Percentiles rank a stretch among this genome's conserved stretches.
phyloP scores from a whole-genome alignment of 441 rosid species.

The Populus trichocarpa region DNA sequence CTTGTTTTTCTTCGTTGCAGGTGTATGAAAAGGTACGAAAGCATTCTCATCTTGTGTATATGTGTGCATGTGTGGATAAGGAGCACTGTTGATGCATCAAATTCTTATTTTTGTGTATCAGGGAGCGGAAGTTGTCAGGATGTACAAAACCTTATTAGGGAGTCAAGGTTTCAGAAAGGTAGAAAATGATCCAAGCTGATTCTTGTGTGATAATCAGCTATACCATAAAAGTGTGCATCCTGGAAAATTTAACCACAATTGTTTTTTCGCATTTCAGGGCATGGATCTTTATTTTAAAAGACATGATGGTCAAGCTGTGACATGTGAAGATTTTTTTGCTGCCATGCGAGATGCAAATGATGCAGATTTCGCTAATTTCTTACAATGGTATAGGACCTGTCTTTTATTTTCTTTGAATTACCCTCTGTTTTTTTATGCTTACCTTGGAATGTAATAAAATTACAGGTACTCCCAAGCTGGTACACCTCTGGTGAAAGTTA shows the following conservation, averaged over 20 bases:
- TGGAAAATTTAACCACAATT: not conserved
- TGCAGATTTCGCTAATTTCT: conserved; percentile 91
- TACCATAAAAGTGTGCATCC: conserved; percentile 9
- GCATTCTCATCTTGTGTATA: conserved; percentile 14
- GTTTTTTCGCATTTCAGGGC: conserved; percentile 54
- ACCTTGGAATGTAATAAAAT: not conserved
- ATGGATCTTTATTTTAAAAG: conserved; percentile 95
- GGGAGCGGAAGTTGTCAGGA: conserved; percentile 99
- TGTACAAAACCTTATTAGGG: conserved; percentile 97
- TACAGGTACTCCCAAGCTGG: conserved; percentile 95
- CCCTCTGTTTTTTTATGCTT: not conserved
- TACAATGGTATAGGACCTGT: conserved; percentile 61
- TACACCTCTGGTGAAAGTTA: conserved; percentile 84
- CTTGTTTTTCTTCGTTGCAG: conserved; percentile 43
- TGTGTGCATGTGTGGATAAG: not conserved
- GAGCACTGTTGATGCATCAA: conserved; percentile 14
- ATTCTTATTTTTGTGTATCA: conserved; percentile 25
- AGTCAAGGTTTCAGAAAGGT: conserved; percentile 93
- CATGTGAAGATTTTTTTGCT: conserved; percentile 94
- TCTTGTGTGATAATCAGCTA: not conserved
- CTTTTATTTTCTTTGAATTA: not conserved
- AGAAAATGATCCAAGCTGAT: conserved; percentile 9
- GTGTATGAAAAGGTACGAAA: conserved; percentile 89
- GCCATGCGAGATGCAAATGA: conserved; percentile 97
- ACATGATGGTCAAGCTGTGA: conserved; percentile 96